Evolutionary conservation across 768 basidiomycete species (phyloP), one percentile per base, ranked within the genome.

Genomic region (Daedalea quercina): DNA sequence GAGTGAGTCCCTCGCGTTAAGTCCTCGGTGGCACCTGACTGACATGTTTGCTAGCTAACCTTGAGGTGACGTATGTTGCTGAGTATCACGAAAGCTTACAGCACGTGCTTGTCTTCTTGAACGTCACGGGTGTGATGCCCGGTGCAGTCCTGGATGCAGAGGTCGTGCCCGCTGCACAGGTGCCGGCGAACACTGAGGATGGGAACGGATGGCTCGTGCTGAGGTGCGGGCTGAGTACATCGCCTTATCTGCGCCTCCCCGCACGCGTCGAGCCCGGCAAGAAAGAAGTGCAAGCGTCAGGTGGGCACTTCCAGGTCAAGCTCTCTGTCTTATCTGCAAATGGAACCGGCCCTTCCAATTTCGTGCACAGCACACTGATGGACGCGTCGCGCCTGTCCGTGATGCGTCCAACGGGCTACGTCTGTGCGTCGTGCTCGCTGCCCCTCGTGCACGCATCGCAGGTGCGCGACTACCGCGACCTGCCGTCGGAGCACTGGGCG

Each of bases 401-500:
- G 0, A 67, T 78, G 17, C 70, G 67, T 3, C 88, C 89, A 0
- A 78, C 79, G 4, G 77, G 78, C 3, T 91, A 90, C 70, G 76
- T 80, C 13, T 95, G 93, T 62, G 73, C 85, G 2, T 85, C 84
- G 1, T 95, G 93, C 63, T 85, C 87, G 2, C 72, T 90, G 9
- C 84, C 87, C 11, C 69, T 95, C 31, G 66, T 77, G 12, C 76
- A 85, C 34, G 69, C 76, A 0, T 67, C 79, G 4, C 71, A 68
- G 40, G 65, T 81, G 19, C 56, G 54, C 23, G 71, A 68, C 43
- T 98, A 89, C 67, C 80, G 84, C 35, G 94, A 96, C 64, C 73
- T 98, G 12, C 95, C 95, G 2, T 94, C 90, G 3, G 94, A 97
- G 64, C 87, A 98, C 61, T 98, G 95, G 95, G 87, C 92, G 57